phyloP scores from a whole-genome alignment of 2,329 filamentous ascomycete genomes.

The Xylaria sp. region DNA sequence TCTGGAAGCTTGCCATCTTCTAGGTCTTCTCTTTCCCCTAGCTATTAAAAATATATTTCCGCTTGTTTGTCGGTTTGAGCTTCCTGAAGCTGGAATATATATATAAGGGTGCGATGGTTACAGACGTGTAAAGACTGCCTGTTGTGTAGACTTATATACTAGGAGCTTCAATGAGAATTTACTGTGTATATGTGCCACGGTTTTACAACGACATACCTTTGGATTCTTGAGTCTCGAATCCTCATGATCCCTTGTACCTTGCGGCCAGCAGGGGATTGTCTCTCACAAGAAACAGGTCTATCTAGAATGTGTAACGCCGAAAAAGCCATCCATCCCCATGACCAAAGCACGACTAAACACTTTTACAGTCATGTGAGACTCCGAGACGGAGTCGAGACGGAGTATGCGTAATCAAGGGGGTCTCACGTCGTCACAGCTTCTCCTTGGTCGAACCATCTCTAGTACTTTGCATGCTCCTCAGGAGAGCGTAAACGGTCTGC shows the following conservation, averaged over 20 bases:
- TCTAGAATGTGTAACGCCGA: neutral
- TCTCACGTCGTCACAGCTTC: constrained; percentile 31
- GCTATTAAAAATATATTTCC: too few species aligned
- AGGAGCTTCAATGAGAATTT: too few species aligned
- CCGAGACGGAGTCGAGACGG: neutral
- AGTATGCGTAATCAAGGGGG: neutral
- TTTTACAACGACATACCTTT: too few species aligned
- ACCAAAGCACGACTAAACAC: neutral
- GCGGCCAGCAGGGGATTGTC: neutral
- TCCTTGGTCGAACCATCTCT: constrained; percentile 37
- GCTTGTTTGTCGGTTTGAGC: too few species aligned
- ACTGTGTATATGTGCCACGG: too few species aligned
- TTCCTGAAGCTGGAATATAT: too few species aligned
- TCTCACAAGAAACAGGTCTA: neutral
- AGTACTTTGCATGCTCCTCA: constrained; percentile 56
- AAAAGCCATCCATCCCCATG: neutral
- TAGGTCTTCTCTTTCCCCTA: neutral
- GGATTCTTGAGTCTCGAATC: too few species aligned
- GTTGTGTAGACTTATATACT: too few species aligned
- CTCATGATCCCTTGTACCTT: neutral
- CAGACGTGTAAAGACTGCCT: too few species aligned
- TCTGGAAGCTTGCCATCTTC: neutral
- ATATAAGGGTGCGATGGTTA: too few species aligned
- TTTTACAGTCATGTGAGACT: neutral
- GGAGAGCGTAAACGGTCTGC: constrained; percentile 61